Percentiles rank a stretch among this genome's conserved stretches.
Evolutionary conservation across 2,329 filamentous ascomycete genomes (phyloP).

Genomic region (Phoma sp.): DNA sequence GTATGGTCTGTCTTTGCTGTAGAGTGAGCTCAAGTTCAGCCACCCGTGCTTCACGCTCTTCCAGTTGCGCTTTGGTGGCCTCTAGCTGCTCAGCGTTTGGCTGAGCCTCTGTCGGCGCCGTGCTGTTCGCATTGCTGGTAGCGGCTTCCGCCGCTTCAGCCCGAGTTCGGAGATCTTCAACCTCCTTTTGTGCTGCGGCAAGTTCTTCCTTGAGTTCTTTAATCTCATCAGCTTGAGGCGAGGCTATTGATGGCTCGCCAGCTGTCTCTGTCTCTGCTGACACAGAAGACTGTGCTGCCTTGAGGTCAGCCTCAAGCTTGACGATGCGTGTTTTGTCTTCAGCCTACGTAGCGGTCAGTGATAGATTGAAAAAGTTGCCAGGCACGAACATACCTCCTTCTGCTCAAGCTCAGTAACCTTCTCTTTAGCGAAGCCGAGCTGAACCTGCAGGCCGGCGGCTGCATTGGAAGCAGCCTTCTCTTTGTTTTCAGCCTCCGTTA

Average conservation of each 20-base stretch:
- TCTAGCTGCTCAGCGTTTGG: slow-evolving; percentile 56
- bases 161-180: slow-evolving; percentile 52
- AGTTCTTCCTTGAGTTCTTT: slow-evolving; percentile 48
- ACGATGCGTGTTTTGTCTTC: slow-evolving; percentile 51
- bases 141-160: slow-evolving; percentile 34
- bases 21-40: slow-evolving; percentile 53
- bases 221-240: slow-evolving; percentile 24
- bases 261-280: slow-evolving; percentile 21
- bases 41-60: slow-evolving; percentile 35
- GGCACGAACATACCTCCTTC: slow-evolving; percentile 54
- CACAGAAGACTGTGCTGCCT: slow-evolving; percentile 30
- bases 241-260: slow-evolving; percentile 9
- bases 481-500: slow-evolving; percentile 41
- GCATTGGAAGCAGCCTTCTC: slow-evolving; percentile 49
- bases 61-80: slow-evolving; percentile 42
- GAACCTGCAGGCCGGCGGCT: slow-evolving; percentile 43
- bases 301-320: slow-evolving; percentile 42
- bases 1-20: slow-evolving; percentile 34
- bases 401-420: slow-evolving; percentile 69
- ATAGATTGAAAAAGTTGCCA: not conserved
- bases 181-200: slow-evolving; percentile 52
- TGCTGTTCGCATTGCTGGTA: slow-evolving; percentile 9
- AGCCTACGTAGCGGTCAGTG: slow-evolving; percentile 32
- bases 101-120: slow-evolving; percentile 47
- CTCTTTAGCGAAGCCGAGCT: slow-evolving; percentile 62